Evolutionary conservation across 1,284 basidiomycete genomes (phyloP), one percentile per base, ranked within the genome.

Genomic region (Jaminaea rosea): DNA sequence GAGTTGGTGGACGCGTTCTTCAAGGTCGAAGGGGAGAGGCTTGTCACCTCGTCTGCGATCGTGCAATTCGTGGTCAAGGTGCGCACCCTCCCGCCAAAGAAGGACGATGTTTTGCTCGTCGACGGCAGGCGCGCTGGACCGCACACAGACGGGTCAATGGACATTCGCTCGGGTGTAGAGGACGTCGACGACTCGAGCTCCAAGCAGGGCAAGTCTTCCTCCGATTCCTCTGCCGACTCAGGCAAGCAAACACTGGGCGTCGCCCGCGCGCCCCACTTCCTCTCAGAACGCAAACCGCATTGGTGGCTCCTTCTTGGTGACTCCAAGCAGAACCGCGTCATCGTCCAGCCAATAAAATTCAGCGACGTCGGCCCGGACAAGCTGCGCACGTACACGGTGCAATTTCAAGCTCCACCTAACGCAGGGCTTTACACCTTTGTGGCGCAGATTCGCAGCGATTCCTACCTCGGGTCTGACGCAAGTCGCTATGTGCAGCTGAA

Each of bases 371-470:
- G 81, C 13, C 59, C 73, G 0, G 79, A 83, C 28, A 81, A 86
- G 66, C 85, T 86, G 63, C 83, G 90, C 50, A 82, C 85, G 28
- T 92, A 88, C 78, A 87, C 86, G 72, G 78, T 96, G 39, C 88
- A 90, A 68, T 96, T 98, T 82, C 91, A 96, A 75, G 92, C 90
- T 0, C 94, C 94, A 1, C 86, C 84, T 11, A 82, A 82, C 50
- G 80, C 85, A 1, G 90, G 89, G 13, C 68, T 87, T 47, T 92
- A 92, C 75, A 87, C 87, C 5, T 97, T 96, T 84, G 87, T 87
- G 64, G 80, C 88, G 0, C 83, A 87, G 64, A 76, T 94, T 47
- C 78, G 87, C 60, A 89, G 85, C 72, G 92, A 97, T 75, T 88
- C 88, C 0, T 88, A 86, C 71, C 28, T 94, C 6, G 90, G 87